A percentile compares a stretch with the other conserved stretches of the same genome.
phyloP scores from a whole-genome alignment of 148 eudicot genomes.

The Drosera capensis region DNA sequence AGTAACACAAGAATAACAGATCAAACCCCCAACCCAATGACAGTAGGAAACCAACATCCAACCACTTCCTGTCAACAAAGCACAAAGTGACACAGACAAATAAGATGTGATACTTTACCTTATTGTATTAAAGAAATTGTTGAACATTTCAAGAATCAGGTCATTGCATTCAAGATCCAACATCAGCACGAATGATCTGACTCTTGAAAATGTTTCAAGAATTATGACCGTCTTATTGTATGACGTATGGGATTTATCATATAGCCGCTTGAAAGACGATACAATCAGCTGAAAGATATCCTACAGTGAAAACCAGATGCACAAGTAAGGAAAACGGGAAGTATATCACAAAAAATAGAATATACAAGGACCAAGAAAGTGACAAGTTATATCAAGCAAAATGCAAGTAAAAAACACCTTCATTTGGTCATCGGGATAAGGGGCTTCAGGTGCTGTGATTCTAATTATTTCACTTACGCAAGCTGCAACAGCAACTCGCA shows the following conservation, averaged over 20 bases:
- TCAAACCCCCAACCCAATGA: no score
- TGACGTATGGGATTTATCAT: constrained; percentile 50
- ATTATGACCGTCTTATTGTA: constrained; percentile 45
- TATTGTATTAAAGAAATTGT: constrained; percentile 51
- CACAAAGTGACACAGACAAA: no score
- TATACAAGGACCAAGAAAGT: not conserved
- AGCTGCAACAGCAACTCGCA: constrained; percentile 74
- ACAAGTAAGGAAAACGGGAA: not conserved
- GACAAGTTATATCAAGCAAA: not conserved
- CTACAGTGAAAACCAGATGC: constrained; percentile 19
- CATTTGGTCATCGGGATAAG: constrained; percentile 81
- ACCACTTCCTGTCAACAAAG: no score
- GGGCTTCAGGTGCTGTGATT: constrained; percentile 94
- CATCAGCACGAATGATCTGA: constrained; percentile 97
- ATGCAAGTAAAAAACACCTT: constrained; percentile 27
- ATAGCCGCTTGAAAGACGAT: constrained; percentile 61
- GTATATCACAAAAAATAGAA: not conserved
- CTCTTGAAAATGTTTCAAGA: constrained; percentile 81
- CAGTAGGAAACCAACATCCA: no score
- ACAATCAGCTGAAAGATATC: constrained; percentile 83
- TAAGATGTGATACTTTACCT: constrained; percentile 23
- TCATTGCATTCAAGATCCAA: constrained; percentile 84
- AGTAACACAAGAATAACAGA: no score
- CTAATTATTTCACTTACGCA: constrained; percentile 95
- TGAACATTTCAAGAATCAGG: constrained; percentile 72